phyloP scores from a whole-genome alignment of 1,139 yeast genomes.

The Saccharomyces pastorianus region DNA sequence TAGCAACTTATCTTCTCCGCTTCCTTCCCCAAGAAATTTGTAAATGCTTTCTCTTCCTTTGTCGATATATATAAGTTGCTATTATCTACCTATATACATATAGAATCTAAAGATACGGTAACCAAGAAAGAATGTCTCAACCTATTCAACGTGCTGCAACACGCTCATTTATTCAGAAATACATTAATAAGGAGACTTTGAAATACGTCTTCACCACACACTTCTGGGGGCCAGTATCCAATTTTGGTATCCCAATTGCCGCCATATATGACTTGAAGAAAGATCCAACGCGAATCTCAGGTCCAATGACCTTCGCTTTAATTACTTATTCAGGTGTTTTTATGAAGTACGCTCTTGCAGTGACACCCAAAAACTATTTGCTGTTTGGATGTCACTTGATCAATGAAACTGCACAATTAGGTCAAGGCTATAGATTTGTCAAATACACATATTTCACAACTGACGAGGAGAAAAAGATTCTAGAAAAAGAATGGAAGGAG shows the following conservation, averaged over 20 bases:
- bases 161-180: conserved; percentile 32
- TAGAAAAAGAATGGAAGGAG: conserved; percentile 13
- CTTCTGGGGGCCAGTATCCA: conserved; percentile 86
- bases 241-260: conserved; percentile 95
- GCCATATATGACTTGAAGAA: conserved; percentile 91
- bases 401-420: conserved; percentile 81
- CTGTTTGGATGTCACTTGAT: conserved; percentile 89
- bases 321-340: conserved; percentile 80
- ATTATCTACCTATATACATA: neutral
- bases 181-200: conserved; percentile 51
- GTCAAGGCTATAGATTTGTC: conserved; percentile 76
- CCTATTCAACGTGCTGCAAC: conserved; percentile 36
- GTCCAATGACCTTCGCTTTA: conserved; percentile 93
- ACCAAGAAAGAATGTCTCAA: conserved; percentile 15
- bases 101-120: neutral
- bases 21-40: neutral
- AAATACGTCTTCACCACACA: conserved; percentile 57
- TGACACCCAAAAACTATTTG: conserved; percentile 80
- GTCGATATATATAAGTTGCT: neutral
- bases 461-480: conserved; percentile 18
- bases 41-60: neutral
- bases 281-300: conserved; percentile 85
- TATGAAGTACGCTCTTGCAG: conserved; percentile 80
- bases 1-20: neutral
- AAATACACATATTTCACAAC: conserved; percentile 49